Conservation (phyloP, 1,284 basidiomycete genomes). For the Marasmius tenuissimus region DNA sequence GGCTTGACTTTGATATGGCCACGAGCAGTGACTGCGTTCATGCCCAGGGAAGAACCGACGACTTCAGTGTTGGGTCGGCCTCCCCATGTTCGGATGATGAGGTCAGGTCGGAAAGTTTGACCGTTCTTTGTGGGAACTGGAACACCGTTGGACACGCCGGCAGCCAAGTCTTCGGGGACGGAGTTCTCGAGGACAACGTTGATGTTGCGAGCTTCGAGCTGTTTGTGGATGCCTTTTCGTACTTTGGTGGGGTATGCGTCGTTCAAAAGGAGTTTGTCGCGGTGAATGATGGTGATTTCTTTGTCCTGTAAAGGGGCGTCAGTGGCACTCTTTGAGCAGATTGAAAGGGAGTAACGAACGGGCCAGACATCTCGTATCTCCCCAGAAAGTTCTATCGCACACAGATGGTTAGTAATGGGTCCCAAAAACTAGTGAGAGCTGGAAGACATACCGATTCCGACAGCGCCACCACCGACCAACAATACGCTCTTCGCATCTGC, state of each 20-base stretch:
- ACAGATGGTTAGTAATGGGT: constrained; percentile 3
- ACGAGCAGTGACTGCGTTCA: constrained; percentile 36
- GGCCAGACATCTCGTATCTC: constrained; percentile 57
- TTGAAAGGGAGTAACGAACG: constrained; percentile 27
- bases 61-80: constrained; percentile 50
- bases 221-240: constrained; percentile 46
- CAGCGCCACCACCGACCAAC: constrained; percentile 62
- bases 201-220: constrained; percentile 43
- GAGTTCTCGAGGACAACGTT: constrained; percentile 55
- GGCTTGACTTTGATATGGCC: constrained; percentile 50
- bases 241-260: constrained; percentile 54
- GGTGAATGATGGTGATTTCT: constrained; percentile 66
- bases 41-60: constrained; percentile 41
- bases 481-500: constrained; percentile 49
- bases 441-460: constrained; percentile 51
- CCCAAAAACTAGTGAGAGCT: neutral
- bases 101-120: constrained; percentile 51
- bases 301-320: constrained; percentile 39
- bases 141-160: constrained; percentile 30
- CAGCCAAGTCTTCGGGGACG: constrained; percentile 41
- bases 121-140: constrained; percentile 52
- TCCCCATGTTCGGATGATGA: constrained; percentile 44
- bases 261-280: constrained; percentile 52
- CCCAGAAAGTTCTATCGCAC: constrained; percentile 49
- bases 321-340: constrained; percentile 6